phyloP scores from a whole-genome alignment of 2,329 filamentous ascomycete genomes.

The Fragosphaeria purpurea region DNA sequence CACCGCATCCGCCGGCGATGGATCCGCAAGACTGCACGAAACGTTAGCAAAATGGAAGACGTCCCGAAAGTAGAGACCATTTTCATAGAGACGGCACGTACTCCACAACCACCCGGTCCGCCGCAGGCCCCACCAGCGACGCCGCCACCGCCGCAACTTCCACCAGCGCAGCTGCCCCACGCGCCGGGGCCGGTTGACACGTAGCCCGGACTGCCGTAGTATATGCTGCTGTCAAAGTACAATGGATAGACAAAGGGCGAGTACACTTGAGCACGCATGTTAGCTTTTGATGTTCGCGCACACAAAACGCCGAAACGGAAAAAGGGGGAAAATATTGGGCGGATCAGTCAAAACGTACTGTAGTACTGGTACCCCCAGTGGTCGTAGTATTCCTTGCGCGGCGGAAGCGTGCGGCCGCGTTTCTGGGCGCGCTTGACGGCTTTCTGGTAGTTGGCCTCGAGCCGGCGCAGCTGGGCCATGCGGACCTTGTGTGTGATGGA shows the following conservation, averaged over 20 bases:
- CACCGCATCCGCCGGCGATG: conserved; percentile 1
- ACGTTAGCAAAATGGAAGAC: no score
- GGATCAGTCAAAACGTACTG: conserved; percentile 10
- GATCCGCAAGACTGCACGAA: neutral
- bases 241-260: conserved; percentile 34
- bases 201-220: conserved; percentile 33
- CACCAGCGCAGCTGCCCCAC: conserved; percentile 32
- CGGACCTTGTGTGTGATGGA: conserved; percentile 23
- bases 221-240: conserved; percentile 34
- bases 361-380: conserved; percentile 46
- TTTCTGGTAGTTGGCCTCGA: conserved; percentile 48
- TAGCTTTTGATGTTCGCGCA: no score
- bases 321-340: neutral
- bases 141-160: conserved; percentile 37
- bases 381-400: conserved; percentile 37
- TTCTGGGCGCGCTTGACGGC: conserved; percentile 39
- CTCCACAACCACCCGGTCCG: conserved; percentile 27
- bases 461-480: conserved; percentile 20
- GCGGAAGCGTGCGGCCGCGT: conserved; percentile 38
- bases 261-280: conserved; percentile 22
- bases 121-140: conserved; percentile 35
- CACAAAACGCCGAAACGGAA: neutral
- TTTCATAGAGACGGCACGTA: conserved; percentile 7
- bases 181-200: conserved; percentile 23
- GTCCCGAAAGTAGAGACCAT: no score